phyloP scores from a whole-genome alignment of 495 filamentous ascomycete genomes.

The Hyphodiscus hymeniophilus region DNA sequence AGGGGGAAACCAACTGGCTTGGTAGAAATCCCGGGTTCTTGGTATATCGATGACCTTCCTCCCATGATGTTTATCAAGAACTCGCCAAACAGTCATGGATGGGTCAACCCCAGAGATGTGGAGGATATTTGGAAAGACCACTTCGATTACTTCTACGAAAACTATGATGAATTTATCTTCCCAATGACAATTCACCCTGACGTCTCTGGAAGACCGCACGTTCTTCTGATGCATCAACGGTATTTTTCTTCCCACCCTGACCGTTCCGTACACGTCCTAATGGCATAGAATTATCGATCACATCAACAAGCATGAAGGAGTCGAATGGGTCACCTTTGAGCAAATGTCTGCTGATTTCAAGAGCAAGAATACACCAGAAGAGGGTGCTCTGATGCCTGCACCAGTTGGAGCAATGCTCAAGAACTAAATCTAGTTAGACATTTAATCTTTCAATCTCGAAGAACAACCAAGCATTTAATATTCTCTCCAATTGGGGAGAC shows the following conservation, averaged over 20 bases:
- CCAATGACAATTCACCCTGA: constrained; percentile 66
- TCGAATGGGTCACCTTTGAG: constrained; percentile 68
- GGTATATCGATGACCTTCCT: constrained; percentile 60
- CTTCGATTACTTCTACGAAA: constrained; percentile 62
- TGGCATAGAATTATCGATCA: constrained; percentile 49
- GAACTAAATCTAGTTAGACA: constrained; percentile 22
- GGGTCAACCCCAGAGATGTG: constrained; percentile 51
- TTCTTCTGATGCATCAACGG: constrained; percentile 52
- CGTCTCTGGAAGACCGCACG: constrained; percentile 58
- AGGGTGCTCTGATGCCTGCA: constrained; percentile 61
- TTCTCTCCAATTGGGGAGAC: too few relatives aligned
- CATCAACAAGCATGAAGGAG: constrained; percentile 64
- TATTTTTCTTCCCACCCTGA: constrained; percentile 28
- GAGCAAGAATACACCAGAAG: constrained; percentile 56
- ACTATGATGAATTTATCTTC: constrained; percentile 64
- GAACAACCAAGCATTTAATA: too few relatives aligned
- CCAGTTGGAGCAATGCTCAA: constrained; percentile 46
- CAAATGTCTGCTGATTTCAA: constrained; percentile 61
- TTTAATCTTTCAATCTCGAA: background rate
- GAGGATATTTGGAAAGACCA: constrained; percentile 39
- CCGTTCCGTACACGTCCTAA: constrained; percentile 23
- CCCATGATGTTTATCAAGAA: constrained; percentile 56
- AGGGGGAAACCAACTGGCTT: constrained; percentile 44
- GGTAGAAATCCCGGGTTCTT: constrained; percentile 59
- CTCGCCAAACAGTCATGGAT: constrained; percentile 49